Evolutionary conservation across 306 rosid genomes (phyloP).

Genomic region (Pterocarpus macrocarpus): DNA sequence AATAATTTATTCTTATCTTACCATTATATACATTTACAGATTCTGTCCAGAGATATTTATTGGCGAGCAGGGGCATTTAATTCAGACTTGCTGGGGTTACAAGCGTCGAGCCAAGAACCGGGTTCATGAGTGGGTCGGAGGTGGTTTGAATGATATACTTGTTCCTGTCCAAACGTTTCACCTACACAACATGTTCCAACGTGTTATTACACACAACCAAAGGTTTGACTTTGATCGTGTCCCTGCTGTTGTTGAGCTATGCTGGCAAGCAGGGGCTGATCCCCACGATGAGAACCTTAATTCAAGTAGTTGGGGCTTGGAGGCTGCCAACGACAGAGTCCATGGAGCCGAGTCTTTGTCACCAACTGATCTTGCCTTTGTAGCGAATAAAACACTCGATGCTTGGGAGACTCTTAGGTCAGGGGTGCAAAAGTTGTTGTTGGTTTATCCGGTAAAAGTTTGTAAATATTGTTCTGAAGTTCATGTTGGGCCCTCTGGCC

Average conservation of each 20-base stretch:
- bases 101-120: constrained; percentile 66
- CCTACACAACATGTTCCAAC: constrained; percentile 73
- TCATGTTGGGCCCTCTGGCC: constrained; percentile 93
- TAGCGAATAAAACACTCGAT: constrained; percentile 68
- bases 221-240: constrained; percentile 88
- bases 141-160: constrained; percentile 74
- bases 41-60: constrained; percentile 81
- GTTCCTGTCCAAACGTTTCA: constrained; percentile 86
- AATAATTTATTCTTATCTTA: constrained; percentile 33
- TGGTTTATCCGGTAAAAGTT: constrained; percentile 83
- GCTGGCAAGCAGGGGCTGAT: constrained; percentile 88
- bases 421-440: constrained; percentile 74
- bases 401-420: constrained; percentile 85
- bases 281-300: constrained; percentile 47
- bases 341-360: constrained; percentile 54
- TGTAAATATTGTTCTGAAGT: constrained; percentile 88
- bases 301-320: constrained; percentile 51
- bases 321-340: constrained; percentile 42
- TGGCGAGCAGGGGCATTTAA: constrained; percentile 79
- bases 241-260: constrained; percentile 86
- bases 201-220: constrained; percentile 71
- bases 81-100: constrained; percentile 77
- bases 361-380: constrained; percentile 51
- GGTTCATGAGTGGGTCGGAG: constrained; percentile 79
- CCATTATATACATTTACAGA: constrained; percentile 55